Conservation (phyloP, 2,329 filamentous ascomycete genomes). For the Arachnopeziza araneosa region DNA sequence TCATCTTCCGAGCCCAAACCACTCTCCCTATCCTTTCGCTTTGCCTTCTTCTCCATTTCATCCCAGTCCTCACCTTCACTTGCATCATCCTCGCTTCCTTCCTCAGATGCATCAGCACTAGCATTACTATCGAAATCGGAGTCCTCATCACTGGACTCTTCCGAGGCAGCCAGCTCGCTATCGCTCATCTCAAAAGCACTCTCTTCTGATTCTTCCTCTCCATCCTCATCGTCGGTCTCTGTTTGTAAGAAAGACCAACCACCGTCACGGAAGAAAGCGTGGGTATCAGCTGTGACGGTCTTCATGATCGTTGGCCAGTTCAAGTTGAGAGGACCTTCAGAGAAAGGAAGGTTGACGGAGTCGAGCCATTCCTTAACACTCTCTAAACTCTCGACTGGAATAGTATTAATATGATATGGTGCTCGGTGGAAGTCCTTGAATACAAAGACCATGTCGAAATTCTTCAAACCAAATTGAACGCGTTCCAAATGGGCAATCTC, state of each 20-base stretch:
- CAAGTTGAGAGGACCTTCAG: conserved; percentile 90
- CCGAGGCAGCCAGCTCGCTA: conserved; percentile 65
- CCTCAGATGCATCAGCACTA: conserved; percentile 74
- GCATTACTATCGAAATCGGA: conserved; percentile 92
- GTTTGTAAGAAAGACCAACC: conserved; percentile 90
- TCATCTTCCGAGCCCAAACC: conserved; percentile 68
- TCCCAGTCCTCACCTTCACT: conserved; percentile 90
- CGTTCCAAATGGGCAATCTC: conserved; percentile 94
- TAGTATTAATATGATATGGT: conserved; percentile 94
- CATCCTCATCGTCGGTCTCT: conserved; percentile 80
- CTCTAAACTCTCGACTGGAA: conserved; percentile 90
- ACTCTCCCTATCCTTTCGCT: conserved; percentile 69
- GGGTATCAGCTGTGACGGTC: conserved; percentile 88
- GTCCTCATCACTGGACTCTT: conserved; percentile 80
- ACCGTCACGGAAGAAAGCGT: conserved; percentile 91
- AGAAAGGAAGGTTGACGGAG: conserved; percentile 88
- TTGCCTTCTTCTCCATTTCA: conserved; percentile 85
- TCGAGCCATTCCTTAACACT: conserved; percentile 98
- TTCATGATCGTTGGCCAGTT: conserved; percentile 99
- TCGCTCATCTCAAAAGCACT: conserved; percentile 88
- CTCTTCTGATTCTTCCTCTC: conserved; percentile 77
- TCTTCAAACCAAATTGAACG: conserved; percentile 95
- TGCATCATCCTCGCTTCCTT: conserved; percentile 64
- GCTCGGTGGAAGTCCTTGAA: conserved; percentile 95
- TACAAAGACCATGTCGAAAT: conserved; percentile 97